Evolutionary conservation across 495 filamentous ascomycete species (phyloP), one percentile per base, ranked within the genome.

Genomic region (Penicillium diatomitis): DNA sequence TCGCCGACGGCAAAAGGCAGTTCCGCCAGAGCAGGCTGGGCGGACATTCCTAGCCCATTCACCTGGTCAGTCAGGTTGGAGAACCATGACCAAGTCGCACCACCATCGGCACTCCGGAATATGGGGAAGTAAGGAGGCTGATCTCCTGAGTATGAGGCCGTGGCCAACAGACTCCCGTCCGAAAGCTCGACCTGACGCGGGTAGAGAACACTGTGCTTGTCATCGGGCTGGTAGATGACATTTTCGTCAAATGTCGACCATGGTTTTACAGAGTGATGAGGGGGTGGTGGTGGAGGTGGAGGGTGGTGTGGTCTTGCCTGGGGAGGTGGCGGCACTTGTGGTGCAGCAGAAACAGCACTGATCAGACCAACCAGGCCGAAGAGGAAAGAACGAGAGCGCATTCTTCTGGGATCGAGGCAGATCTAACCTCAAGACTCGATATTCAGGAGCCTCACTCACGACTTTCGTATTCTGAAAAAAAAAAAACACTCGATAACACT

Each of bases 11-110:
- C 49, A 44, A 67, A 59, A 1, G 74, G 71, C n/a, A 85, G 66
- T 56, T 76, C 72, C 43, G 76, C 76, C 5, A 85, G 61, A 46
- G 74, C 74, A 0, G 82, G 82, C 57, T 86, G 82, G 46, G 80
- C 79, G 2, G 73, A 58, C 53, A 83, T 51, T 28, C 81, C 80
- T 67, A 73, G 80, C 50, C 74, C 72, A 53, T 82, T 80, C 28
- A 39, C 45, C 34, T 48, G 38, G 45, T 53, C 50, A 33, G 45
- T 44, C 45, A 53, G 4, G 44, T 48, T 48, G 50, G 50, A 48
- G 45, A 48, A 38, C 45, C 39, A 48, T 39, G 50, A 53, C 50
- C 50, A 53, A 34, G 50, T 48, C 29, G 50, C 50, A 48, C 50
- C 50, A 31, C 50, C 50, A 45, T 53, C 50, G 38, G 50, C 45